Evolutionary conservation across 495 filamentous ascomycete species (phyloP).

Genomic region (Lichina pygmaea): DNA sequence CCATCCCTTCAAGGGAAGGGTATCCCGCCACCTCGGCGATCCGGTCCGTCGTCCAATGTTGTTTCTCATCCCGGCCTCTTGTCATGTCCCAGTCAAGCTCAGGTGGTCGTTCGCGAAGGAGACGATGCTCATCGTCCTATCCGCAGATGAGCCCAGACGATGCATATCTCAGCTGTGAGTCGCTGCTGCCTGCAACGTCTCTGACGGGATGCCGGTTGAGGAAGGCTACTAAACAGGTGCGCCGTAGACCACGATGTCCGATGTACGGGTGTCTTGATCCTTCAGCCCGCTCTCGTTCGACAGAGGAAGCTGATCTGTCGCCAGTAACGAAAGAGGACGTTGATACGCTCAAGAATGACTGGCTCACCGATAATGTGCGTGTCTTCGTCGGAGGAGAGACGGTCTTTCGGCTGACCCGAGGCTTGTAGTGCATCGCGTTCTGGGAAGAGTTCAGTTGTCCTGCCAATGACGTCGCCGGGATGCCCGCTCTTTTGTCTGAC

Average conservation of each 20-base stretch:
- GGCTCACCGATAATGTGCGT: constrained; percentile 92
- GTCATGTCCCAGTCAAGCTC: neutral
- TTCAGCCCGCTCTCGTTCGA: neutral
- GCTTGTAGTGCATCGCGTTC: constrained; percentile 55
- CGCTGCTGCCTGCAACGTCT: neutral
- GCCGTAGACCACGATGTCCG: constrained; percentile 39
- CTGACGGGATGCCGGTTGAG: neutral
- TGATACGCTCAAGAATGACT: constrained; percentile 67
- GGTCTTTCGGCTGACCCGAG: neutral
- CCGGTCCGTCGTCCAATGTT: neutral
- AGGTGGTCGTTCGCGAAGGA: neutral
- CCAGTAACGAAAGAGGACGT: constrained; percentile 66
- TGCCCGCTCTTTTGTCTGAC: neutral
- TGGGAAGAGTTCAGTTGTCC: constrained; percentile 65
- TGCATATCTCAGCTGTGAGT: constrained; percentile 46
- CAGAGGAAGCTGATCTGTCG: neutral
- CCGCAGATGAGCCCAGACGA: constrained; percentile 37
- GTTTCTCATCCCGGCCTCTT: neutral
- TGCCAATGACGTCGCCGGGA: neutral
- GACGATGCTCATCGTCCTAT: constrained; percentile 3
- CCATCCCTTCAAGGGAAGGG: constrained; percentile 3
- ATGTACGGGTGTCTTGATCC: constrained; percentile 20
- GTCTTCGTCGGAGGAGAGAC: constrained; percentile 3
- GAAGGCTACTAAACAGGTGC: neutral
- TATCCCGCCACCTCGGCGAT: constrained; percentile 2